Conservation (phyloP, 1,139 yeast species). For the Geotrichum aggregatum region DNA sequence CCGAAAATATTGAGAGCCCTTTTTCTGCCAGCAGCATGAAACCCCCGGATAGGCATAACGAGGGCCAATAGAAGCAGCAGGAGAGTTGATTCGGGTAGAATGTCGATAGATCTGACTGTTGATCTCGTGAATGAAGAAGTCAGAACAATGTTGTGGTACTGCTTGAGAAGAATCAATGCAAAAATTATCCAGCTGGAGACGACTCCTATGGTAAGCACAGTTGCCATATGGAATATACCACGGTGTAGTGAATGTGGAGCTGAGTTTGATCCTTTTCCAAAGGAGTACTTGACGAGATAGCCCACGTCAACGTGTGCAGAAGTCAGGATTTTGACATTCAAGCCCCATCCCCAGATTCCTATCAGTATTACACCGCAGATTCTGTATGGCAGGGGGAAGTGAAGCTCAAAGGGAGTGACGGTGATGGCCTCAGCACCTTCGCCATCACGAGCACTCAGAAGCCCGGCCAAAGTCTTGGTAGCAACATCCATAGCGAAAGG, state of each 20-base stretch:
- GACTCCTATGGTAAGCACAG: conserved; percentile 25
- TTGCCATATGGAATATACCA: conserved; percentile 30
- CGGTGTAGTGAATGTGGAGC: conserved; percentile 23
- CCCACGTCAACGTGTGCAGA: conserved; percentile 43
- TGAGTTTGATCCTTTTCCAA: not conserved
- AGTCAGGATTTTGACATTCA: conserved; percentile 41
- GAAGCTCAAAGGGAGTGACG: conserved; percentile 36
- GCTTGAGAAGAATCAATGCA: conserved; percentile 7
- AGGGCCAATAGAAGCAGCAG: conserved; percentile 32
- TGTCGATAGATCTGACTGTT: conserved; percentile 23
- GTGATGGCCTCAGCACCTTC: not conserved
- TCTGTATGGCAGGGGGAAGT: conserved; percentile 50
- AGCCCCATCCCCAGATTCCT: conserved; percentile 52
- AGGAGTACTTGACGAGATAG: conserved; percentile 38
- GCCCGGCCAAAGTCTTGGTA: not conserved
- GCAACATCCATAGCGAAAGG: not conserved
- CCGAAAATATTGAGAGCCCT: conserved; percentile 42
- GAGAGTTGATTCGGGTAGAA: conserved; percentile 40
- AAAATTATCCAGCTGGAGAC: conserved; percentile 19
- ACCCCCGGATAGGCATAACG: conserved; percentile 30
- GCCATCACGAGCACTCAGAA: conserved; percentile 2
- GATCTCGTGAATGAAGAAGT: not conserved
- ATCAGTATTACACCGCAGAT: conserved; percentile 43
- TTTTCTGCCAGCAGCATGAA: conserved; percentile 31
- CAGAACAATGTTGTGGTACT: conserved; percentile 1